Evolutionary conservation across 805 yeast genomes (phyloP).

Genomic region (Candida ascalaphidarum): DNA sequence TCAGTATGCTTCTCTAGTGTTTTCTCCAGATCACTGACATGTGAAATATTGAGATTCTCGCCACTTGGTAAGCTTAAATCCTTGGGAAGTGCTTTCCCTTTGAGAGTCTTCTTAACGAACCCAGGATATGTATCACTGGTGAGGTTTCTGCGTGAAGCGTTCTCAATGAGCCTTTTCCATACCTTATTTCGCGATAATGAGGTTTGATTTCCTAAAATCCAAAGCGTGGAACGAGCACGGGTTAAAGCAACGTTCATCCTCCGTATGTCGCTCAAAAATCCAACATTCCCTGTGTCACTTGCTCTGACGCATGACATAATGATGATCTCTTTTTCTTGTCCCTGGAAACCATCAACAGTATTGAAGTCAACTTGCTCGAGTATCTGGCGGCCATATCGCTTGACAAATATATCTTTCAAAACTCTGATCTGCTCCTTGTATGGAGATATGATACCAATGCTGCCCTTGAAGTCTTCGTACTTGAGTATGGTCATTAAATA

Average conservation of each 20-base stretch:
- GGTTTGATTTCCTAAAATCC: constrained; percentile 81
- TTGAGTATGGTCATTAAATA: constrained; percentile 43
- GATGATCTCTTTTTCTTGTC: constrained; percentile 92
- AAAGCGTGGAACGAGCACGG: constrained; percentile 83
- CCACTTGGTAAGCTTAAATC: no score
- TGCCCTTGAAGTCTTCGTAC: constrained; percentile 50
- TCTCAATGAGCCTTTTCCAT: constrained; percentile 63
- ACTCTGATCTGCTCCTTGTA: constrained; percentile 78
- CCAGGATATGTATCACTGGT: constrained; percentile 27
- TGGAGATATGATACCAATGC: constrained; percentile 89
- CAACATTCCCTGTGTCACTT: constrained; percentile 56
- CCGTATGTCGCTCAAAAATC: constrained; percentile 83
- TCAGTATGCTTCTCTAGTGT: no score
- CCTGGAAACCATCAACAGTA: constrained; percentile 97
- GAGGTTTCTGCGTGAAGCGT: constrained; percentile 48
- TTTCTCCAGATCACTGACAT: no score
- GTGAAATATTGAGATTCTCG: no score
- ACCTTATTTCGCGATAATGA: constrained; percentile 57
- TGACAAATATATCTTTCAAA: constrained; percentile 48
- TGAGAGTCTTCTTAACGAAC: constrained; percentile 20
- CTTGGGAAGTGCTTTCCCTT: no score
- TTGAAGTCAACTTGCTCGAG: constrained; percentile 72
- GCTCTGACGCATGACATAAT: constrained; percentile 96
- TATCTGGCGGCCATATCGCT: constrained; percentile 55
- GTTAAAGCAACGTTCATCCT: constrained; percentile 97